Conservation (phyloP, 2,329 filamentous ascomycete species). For the Onygenales sp. region DNA sequence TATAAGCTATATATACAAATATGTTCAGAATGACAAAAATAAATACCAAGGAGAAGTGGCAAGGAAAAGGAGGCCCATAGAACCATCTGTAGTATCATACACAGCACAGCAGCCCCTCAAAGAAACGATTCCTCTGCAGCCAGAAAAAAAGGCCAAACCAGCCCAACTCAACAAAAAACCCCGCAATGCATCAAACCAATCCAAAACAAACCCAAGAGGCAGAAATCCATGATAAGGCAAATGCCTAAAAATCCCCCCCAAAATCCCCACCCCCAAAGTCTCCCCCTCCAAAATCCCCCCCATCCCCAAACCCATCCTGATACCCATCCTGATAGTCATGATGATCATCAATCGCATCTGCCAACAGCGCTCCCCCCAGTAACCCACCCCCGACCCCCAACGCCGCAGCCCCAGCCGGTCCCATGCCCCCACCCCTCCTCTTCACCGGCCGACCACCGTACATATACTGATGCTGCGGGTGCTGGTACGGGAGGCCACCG, state of each 20-base stretch:
- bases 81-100: no score
- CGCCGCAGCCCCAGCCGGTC: constrained; percentile 57
- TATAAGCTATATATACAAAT: no score
- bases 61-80: no score
- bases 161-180: not conserved
- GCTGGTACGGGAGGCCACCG: not conserved
- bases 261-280: constrained; percentile 22
- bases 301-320: constrained; percentile 18
- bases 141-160: not conserved
- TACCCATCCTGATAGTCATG: constrained; percentile 17
- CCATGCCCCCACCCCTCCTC: constrained; percentile 42
- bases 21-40: no score
- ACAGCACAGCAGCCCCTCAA: no score
- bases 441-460: not conserved
- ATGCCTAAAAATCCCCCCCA: constrained; percentile 8
- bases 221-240: not conserved
- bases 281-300: constrained; percentile 8
- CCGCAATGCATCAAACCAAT: not conserved
- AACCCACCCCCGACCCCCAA: constrained; percentile 74
- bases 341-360: constrained; percentile 56
- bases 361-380: constrained; percentile 65
- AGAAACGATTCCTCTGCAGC: no score
- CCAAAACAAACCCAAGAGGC: not conserved
- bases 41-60: no score
- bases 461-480: not conserved